phyloP scores from a whole-genome alignment of 495 filamentous ascomycete species.

The Aspergillus cavernicola region DNA sequence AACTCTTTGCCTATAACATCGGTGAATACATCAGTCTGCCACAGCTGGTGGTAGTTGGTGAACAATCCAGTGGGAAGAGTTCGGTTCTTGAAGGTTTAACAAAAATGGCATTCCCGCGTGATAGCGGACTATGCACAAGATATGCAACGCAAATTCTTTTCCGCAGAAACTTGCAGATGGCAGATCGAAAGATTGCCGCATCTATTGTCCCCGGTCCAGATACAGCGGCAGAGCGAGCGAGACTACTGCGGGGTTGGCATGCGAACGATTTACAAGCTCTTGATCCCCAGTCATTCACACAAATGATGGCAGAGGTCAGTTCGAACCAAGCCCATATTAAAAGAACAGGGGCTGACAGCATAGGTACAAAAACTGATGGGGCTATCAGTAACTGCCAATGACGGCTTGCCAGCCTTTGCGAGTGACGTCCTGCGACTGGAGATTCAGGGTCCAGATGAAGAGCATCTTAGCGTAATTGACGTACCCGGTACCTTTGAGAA shows the following conservation, averaged over 20 bases:
- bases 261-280: too few species aligned
- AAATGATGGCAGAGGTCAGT: too few species aligned
- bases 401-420: constrained; percentile 42
- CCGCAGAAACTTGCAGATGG: constrained; percentile 22
- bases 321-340: too few species aligned
- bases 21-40: constrained; percentile 32
- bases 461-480: constrained; percentile 59
- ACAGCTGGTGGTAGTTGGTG: constrained; percentile 43
- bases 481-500: constrained; percentile 61
- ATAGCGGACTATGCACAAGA: constrained; percentile 40
- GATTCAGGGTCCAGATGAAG: constrained; percentile 51
- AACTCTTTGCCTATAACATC: constrained; percentile 37
- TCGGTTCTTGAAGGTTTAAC: constrained; percentile 44
- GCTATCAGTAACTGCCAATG: constrained; percentile 12
- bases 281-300: too few species aligned
- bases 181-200: not conserved
- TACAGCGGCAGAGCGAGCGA: too few species aligned
- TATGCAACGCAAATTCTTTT: constrained; percentile 49
- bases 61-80: constrained; percentile 42
- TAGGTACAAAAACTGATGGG: too few species aligned
- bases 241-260: too few species aligned
- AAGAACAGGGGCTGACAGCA: too few species aligned
- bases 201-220: not conserved
- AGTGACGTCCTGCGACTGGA: constrained; percentile 57
- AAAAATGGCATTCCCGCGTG: constrained; percentile 36